These are phyloP conservation scores for Collybiopsis confluens DNA, from an alignment of 768 basidiomycete genomes.

Conservation along the genomic window DNA sequence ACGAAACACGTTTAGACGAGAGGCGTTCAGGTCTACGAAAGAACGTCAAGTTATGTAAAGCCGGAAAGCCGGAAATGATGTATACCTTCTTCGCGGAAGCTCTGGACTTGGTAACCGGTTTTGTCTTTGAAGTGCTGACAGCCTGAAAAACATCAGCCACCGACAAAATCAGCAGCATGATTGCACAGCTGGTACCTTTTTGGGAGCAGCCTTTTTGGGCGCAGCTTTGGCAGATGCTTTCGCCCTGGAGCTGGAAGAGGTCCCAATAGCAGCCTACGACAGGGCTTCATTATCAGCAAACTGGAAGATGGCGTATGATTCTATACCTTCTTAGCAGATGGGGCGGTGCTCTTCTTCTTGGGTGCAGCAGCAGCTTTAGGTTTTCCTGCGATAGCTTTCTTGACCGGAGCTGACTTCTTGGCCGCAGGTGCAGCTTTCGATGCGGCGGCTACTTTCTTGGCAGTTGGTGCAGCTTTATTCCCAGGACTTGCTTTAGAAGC, in stretches of 20 bases:
- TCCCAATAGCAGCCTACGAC: constrained; percentile 35
- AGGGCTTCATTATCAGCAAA: too few relatives aligned
- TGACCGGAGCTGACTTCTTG: background rate
- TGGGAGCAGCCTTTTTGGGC: constrained; percentile 20
- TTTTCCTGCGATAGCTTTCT: background rate
- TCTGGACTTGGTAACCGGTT: background rate
- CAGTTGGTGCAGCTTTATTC: constrained; percentile 9
- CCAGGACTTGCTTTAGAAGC: constrained; percentile 27
- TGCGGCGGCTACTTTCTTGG: constrained; percentile 1
- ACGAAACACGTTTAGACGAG: background rate
- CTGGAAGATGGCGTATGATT: too few relatives aligned
- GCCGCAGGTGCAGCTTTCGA: background rate
- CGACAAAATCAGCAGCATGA: background rate
- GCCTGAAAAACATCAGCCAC: too few relatives aligned
- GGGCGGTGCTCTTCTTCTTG: constrained; percentile 18
- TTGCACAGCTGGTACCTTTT: constrained; percentile 28
- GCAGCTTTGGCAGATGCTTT: constrained; percentile 26
- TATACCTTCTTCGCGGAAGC: background rate
- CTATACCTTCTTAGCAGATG: constrained; percentile 13
- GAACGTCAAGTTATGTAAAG: too few relatives aligned
- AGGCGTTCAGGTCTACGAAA: background rate
- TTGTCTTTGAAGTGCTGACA: too few relatives aligned
- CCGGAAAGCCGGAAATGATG: too few relatives aligned
- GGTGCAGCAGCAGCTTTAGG: constrained; percentile 2
- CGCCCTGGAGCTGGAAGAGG: constrained; percentile 22